Base-by-base conservation (phyloP, 495 filamentous ascomycete species). In the Staphylotrichum longicolle region DNA sequence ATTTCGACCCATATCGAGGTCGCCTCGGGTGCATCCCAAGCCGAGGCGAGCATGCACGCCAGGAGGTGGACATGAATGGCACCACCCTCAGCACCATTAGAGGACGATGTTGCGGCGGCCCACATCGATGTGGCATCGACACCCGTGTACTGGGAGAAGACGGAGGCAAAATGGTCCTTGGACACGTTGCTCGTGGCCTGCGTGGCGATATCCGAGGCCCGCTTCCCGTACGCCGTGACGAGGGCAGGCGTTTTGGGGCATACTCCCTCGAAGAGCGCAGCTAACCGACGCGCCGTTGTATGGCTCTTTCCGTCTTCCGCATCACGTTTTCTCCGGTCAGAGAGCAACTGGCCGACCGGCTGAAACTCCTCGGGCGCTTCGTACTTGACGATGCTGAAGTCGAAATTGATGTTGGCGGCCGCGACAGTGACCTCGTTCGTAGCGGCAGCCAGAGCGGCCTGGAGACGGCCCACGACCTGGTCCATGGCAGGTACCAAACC, bases 1-100 rank as follows among this genome's bases (percentile, higher is more conserved):
- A 72, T 34, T 44, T 72, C 62, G 7, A 56, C 63, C 70, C 76
- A 79, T 3, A 78, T 63, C 0, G 73, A 70, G 12, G 62, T 75
- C 5, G 75, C 77, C 61, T 77, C 70, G 5, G 68, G 48, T 4
- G 54, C 66, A 33, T 65, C 57, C 58, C 64, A 76, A 0, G 69
- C 63, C 7, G 69, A 46, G 2, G 76, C 77, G 4, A 80, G 68
- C 59, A 80, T 63, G 60, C 76, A 78, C 10, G 71, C 74, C 3
- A 48, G 20, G 10, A 78, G 67, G 8, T 48, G 45, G 45, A 12
- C 20, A 12, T 48, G 45, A 5, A 48, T 48, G 6, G 45, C 45
- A n/a, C n/a, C n/a, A n/a, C n/a, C n/a, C n/a, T n/a, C n/a, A n/a
- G n/a, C n/a, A n/a, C n/a, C n/a, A 14, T 12, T 5, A 14, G 20